Evolutionary conservation across 208 protist genomes (phyloP), one percentile per base, ranked within the genome.

Genomic region (Strigomonas culicis): DNA sequence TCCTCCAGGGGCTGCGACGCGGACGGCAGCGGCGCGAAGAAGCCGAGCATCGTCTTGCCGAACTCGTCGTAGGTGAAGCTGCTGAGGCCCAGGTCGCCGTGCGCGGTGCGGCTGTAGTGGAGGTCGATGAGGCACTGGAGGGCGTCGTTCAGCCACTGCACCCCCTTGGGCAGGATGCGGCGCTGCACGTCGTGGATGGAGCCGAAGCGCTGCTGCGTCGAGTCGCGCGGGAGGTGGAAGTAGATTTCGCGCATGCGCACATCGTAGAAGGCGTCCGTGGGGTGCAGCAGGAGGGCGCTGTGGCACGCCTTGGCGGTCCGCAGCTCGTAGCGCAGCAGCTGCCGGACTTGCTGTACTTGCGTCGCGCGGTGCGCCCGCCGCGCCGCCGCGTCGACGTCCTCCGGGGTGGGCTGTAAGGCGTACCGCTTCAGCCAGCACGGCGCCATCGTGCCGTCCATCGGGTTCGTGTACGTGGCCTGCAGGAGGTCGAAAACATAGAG

Each of bases 31-130:
- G 69, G 75, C 31, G 59, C 70, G 50, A 91, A 91, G 34, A 77
- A 68, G n/a, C 80, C 84, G 0, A 91, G 63, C 24, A 75, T 72
- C 1, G 78, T 82, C 66, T 87, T 85, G 59, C 84, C 84, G 64
- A 91, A 91, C 63, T 85, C 79, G 64, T 91, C 84, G 70, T 80
- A 87, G 15, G 80, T 91, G 72, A 91, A 91, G 69, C 69, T 80
- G 62, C 76, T 80, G 30, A 91, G 66, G 13, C 56, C 59, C 27
- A 91, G 59, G 51, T 66, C 41, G 13, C 80, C 84, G 70, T 91
- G 84, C 2, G 75, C 70, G 58, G 83, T 60, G 21, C 79, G 78
- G 47, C 78, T 84, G 32, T 74, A 66, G 69, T 91, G 84, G 7
- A 91, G 51, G 51, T 84, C 83, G 36, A 77, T 77, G 36, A 91